Base-by-base conservation (phyloP, 2,329 filamentous ascomycete species). In the Metarhizium album region DNA sequence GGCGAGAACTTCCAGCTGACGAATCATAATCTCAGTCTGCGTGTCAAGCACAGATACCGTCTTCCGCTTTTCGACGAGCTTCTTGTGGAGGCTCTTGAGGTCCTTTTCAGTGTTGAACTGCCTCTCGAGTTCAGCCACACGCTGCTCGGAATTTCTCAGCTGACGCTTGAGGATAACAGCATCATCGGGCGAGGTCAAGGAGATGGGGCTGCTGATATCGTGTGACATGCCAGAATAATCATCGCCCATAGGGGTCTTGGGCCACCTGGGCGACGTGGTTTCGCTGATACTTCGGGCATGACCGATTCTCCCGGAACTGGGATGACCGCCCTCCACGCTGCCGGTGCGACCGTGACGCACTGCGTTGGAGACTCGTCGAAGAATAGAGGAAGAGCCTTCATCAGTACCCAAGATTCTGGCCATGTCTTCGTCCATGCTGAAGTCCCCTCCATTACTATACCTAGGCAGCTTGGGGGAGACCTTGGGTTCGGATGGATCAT, bases 381-480 rank as follows among this genome's bases (percentile, higher is more conserved):
- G 73, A 54, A 96, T 86, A 1, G 87, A 91, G 24, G 87, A 84
- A 31, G 82, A 84, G 42, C 78, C 75, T 63, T 90, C 87, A 53
- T 91, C 88, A 20, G 81, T 83, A 40, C 83, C 86, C 53, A 95
- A 74, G 52, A 96, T 91, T 52, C 90, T 84, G 49, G 87, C 86
- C 81, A 96, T 89, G 63, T 97, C 93, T 66, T 96, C 90, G 57
- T 97, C 91, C 84, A 95, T 83, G 53, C 86, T 93, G 62, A 96
- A 93, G 57, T 95, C 90, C 50, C 84, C 88, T 48, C 87, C 88
- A 42, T 80, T 78, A 66, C 86, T 95, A 80, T 80, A 87, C 60
- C 84, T 77, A 57, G 85, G 80, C 55, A 88, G 71, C 59, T 82
- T 83, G 9, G 85, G 83, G 9, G 84, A 87, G 38, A 68, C 67